Evolutionary conservation across 2,329 filamentous ascomycete genomes (phyloP).

Genomic region (Talaromyces funiculosus): DNA sequence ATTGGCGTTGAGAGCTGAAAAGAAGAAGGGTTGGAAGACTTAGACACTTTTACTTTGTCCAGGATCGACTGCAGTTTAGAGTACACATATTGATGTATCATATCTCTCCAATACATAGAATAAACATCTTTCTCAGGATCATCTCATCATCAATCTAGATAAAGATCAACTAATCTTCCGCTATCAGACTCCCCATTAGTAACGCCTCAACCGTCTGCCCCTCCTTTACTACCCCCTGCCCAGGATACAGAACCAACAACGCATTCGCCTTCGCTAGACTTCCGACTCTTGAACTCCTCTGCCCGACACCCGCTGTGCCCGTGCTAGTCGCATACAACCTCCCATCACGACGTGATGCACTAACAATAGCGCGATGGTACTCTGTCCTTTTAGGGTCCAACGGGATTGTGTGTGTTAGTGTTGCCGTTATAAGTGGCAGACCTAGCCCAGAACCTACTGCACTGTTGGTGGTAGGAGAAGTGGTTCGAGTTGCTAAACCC

Average conservation of each 20-base stretch:
- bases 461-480: not conserved
- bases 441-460: constrained; percentile 46
- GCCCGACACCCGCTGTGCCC: constrained; percentile 54
- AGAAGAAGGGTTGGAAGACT: constrained; percentile 47
- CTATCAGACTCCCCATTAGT: constrained; percentile 59
- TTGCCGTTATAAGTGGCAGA: constrained; percentile 65
- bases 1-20: constrained; percentile 49
- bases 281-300: constrained; percentile 83
- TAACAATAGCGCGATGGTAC: constrained; percentile 80
- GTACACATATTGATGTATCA: not conserved
- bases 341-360: constrained; percentile 58
- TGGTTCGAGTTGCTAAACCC: constrained; percentile 47
- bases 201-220: constrained; percentile 70
- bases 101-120: not conserved
- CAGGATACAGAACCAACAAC: constrained; percentile 57
- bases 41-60: not conserved
- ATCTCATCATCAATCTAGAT: not conserved
- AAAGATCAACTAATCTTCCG: constrained; percentile 12
- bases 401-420: constrained; percentile 64
- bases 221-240: constrained; percentile 55
- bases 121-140: not conserved
- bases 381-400: constrained; percentile 74
- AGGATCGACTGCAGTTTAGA: not conserved
- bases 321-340: constrained; percentile 71
- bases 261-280: constrained; percentile 87